Evolutionary conservation across 345 rosid genomes (phyloP), one percentile per base, ranked within the genome.

Genomic region (Eucalyptus polybractea): DNA sequence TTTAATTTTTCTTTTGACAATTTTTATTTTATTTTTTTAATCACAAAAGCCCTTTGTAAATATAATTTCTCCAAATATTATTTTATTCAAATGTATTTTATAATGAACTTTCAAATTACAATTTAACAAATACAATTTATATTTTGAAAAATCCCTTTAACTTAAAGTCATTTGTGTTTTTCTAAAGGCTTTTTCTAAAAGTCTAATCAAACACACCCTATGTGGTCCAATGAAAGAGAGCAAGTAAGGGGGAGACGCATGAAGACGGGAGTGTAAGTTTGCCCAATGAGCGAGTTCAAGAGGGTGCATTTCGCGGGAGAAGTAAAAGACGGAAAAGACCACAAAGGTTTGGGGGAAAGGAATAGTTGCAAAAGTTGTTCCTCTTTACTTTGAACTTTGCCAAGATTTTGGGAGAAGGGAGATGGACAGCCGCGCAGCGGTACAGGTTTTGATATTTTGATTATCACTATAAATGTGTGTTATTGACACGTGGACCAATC

Each of bases 121-220:
- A 51, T 51, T 51, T 1, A 51, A 51, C 4, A 51, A 16, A 51
- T 0, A 51, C 21, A 51, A 16, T 51, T 6, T 50, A 50, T 3
- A 50, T 50, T 50, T 50, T 50, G 7, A 1, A 50, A 16, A 50
- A 50, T 7, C 19, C 3, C 2, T 50, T 50, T 16, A 16, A 51
- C 9, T 17, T 51, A 7, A 51, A 51, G 8, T 51, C 2, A 51
- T 51, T 17, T 51, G 1, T 17, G 17, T 51, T 51, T 51, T 51
- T 1, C 3, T 1, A 7, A 51, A 51, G 2, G 4, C 4, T 51
- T 51, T 51, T 1, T 51, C 4, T 51, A 51, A 17, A 51, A 7
- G 8, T 51, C 56, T 2, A 17, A 51, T 3, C 3, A 51, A 51
- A 51, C 0, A 4, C 22, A 51, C 9, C 3, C 2, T 51, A 7